Evolutionary conservation across 176 grass and related monocot genomes (phyloP), one percentile per base, ranked within the genome.

Genomic region (Musa itinerans): DNA sequence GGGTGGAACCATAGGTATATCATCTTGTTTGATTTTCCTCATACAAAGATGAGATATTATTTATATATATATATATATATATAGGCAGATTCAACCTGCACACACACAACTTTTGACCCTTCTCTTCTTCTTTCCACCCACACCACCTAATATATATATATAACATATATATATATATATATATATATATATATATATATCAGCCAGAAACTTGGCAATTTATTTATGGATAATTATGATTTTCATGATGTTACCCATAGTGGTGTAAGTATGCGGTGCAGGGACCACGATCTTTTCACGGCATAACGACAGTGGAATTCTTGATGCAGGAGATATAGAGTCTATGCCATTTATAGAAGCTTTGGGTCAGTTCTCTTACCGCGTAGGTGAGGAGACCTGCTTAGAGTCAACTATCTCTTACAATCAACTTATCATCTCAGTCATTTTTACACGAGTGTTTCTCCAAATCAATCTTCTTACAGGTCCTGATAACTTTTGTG

Each of bases 261-360:
- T 82, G 56, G 87, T 78, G 72, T 77, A 81, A 90, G 65, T 77
- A 83, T 90, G 59, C 78, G 29, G 57, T 95, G 85, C 84, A 92
- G 27, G 78, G 78, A 52, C 54, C 14, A 83, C 74, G 83, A 78
- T 76, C 43, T 85, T 83, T 86, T 88, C 50, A 49, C 49, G 21
- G 10, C 62, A 92, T 96, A 90, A 92, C 13, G 53, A 80, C 77
- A 83, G 54, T 96, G 83, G 63, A 14, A 84, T 87, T 89, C 65
- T 89, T 91, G 80, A 86, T 92, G 89, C 84, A 99, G 96, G 96
- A 76, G 96, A 99, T 82, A 92, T 99, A 83, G 96, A 99, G 80
- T 99, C 96, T 75, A 99, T 99, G 96, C 96, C 88, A 53, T 99
- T 94, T 68, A 88, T 89, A 29, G 96, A 99, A 85, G 96, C 96